Percentiles rank a stretch among this genome's conserved stretches.
Evolutionary conservation across 805 yeast genomes (phyloP).

Genomic region (Myxozyma nipponensis): DNA sequence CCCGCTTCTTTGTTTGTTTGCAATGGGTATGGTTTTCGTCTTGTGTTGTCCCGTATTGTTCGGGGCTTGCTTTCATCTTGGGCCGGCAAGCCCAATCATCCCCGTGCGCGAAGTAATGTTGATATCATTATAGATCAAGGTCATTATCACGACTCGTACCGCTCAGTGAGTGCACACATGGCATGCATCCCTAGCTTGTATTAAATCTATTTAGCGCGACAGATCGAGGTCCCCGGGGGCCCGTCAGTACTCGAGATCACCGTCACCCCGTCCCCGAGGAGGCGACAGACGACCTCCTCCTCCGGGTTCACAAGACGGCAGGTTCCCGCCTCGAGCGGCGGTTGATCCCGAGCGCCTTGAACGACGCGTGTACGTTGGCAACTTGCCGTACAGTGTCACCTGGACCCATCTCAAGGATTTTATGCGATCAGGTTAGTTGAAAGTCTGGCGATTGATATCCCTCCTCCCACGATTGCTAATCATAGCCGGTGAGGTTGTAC

Average conservation of each 20-base stretch:
- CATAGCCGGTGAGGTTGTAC: conserved; percentile 58
- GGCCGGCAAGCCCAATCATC: too few species aligned
- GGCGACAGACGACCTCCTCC: background rate
- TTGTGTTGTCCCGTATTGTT: too few species aligned
- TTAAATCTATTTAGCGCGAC: background rate
- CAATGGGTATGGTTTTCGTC: too few species aligned
- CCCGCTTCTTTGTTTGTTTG: too few species aligned
- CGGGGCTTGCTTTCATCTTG: too few species aligned
- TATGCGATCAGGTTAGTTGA: conserved; percentile 36
- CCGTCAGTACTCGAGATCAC: background rate
- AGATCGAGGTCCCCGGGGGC: background rate
- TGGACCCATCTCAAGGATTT: conserved; percentile 42
- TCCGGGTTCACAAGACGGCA: background rate
- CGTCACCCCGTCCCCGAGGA: background rate
- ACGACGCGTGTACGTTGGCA: conserved; percentile 44
- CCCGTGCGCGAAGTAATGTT: too few species aligned
- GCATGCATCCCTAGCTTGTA: too few species aligned
- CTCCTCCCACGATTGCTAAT: too few species aligned
- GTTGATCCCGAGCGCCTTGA: conserved; percentile 35
- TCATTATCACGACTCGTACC: background rate
- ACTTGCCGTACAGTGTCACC: conserved; percentile 39
- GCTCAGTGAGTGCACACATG: background rate
- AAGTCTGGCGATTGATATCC: background rate
- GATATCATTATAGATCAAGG: background rate
- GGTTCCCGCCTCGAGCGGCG: too few species aligned